Base-by-base conservation (phyloP, 768 basidiomycete genomes). In the Daedaleopsis nitida region DNA sequence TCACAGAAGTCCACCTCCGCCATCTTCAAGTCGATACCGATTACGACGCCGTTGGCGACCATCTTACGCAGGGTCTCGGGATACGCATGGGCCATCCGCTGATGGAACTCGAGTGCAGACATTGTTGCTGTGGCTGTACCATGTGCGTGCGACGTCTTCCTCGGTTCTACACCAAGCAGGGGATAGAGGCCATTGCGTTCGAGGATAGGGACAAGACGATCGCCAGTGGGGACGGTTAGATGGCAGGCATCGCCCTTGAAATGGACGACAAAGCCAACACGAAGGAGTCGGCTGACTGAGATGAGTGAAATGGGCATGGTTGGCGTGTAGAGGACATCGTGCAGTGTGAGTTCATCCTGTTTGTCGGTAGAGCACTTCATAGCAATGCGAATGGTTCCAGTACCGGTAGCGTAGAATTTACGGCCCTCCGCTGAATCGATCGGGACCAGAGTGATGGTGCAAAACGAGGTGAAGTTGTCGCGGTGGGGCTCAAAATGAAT, bases 391-490 rank as follows among this genome's bases (percentile, higher is more conserved):
- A 70, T 35, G 34, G 66, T 60, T 6, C 69, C 69, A 4, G 51
- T 27, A 14, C 63, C 67, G 1, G 52, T 57, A 1, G 69, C 67
- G 42, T 66, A 55, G 62, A 69, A 69, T 7, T 47, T 39, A 7
- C 47, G 56, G 2, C 64, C 60, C 24, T 69, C 57, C 1, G 68
- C 64, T 3, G 66, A 57, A 19, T 42, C 55, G 24, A 69, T 64
- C 2, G 66, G 59, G 5, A 48, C 37, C 0, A 50, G 65, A 0
- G 32, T 0, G n/a, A 64, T 68, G 52, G 27, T 32, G 27, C 27
- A 7, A 32, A 53, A 68, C 2, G 64, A 55, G 9, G 37, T n/a
- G 23, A 69, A 67, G 13, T 42, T 44, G 12, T 64, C 42, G 9
- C 53, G 14, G 34, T 43, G 45, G 0, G 69, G 67, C 13, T 65